A percentile compares a stretch with the other conserved stretches of the same genome.
These are phyloP conservation scores for Carex pumila DNA, from an alignment of 176 grass and related monocot species.

Conservation along the genomic window DNA sequence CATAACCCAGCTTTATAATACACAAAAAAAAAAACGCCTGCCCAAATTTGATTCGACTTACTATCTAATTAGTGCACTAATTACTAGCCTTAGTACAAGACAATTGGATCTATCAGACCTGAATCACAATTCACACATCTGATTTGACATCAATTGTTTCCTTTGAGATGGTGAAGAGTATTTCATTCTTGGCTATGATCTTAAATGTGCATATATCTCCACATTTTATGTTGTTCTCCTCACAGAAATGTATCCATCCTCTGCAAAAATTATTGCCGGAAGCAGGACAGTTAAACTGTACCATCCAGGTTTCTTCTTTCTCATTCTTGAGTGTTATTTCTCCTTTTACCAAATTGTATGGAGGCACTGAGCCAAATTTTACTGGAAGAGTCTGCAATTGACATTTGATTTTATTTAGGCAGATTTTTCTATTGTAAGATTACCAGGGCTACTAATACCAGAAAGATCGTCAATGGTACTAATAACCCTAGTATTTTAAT, in stretches of 20 bases:
- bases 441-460: neutral
- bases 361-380: neutral
- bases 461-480: neutral
- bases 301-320: neutral
- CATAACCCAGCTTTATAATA: neutral
- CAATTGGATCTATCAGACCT: too few relatives aligned
- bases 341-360: neutral
- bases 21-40: neutral
- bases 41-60: neutral
- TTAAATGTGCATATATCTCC: neutral
- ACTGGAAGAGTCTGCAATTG: neutral
- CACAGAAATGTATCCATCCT: constrained; percentile 4
- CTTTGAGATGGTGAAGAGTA: neutral
- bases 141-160: neutral
- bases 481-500: neutral
- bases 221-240: neutral
- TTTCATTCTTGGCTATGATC: neutral
- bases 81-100: too few relatives aligned
- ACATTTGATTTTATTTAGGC: neutral
- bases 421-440: neutral
- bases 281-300: neutral
- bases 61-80: neutral
- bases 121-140: neutral
- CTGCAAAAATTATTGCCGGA: neutral
- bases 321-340: constrained; percentile 3